Evolutionary conservation across 176 grass and related monocot species (phyloP).

Genomic region (Paspalum notatum): DNA sequence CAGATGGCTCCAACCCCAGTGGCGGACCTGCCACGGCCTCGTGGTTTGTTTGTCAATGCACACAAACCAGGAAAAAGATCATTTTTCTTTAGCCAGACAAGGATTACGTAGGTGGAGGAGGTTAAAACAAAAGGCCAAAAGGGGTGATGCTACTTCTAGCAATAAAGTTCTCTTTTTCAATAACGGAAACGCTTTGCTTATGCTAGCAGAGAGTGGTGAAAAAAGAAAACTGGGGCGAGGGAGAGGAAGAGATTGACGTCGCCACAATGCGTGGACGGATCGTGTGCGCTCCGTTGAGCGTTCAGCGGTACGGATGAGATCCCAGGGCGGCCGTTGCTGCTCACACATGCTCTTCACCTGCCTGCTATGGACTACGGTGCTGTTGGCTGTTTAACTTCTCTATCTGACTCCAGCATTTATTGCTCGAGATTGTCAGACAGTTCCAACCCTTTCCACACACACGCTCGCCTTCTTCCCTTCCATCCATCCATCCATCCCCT

Average conservation of each 20-base stretch:
- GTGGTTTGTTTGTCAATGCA: slow-evolving; percentile 20
- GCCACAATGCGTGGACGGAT: not conserved
- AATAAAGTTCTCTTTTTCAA: not conserved
- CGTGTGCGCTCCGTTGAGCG: too few relatives aligned
- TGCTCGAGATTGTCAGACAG: slow-evolving; percentile 21
- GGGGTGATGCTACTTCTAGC: not conserved
- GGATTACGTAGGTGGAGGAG: not conserved
- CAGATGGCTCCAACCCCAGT: slow-evolving; percentile 23
- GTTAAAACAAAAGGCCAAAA: not conserved
- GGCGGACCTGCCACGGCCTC: slow-evolving; percentile 4
- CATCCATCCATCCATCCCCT: slow-evolving; percentile 5
- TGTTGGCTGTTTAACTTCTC: too few relatives aligned
- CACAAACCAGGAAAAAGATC: not conserved
- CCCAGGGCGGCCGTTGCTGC: not conserved
- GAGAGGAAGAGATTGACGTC: not conserved
- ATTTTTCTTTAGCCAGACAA: not conserved
- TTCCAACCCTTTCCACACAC: slow-evolving; percentile 23
- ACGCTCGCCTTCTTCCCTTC: not conserved
- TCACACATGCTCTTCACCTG: not conserved
- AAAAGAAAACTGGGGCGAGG: too few relatives aligned
- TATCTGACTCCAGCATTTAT: slow-evolving; percentile 27
- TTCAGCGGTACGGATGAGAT: slow-evolving; percentile 10
- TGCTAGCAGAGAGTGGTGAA: too few relatives aligned
- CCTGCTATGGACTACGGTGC: too few relatives aligned
- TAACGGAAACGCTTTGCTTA: not conserved